Evolutionary conservation across 441 rosid species (phyloP), one percentile per base, ranked within the genome.

Genomic region (Bruguiera hainesii): DNA sequence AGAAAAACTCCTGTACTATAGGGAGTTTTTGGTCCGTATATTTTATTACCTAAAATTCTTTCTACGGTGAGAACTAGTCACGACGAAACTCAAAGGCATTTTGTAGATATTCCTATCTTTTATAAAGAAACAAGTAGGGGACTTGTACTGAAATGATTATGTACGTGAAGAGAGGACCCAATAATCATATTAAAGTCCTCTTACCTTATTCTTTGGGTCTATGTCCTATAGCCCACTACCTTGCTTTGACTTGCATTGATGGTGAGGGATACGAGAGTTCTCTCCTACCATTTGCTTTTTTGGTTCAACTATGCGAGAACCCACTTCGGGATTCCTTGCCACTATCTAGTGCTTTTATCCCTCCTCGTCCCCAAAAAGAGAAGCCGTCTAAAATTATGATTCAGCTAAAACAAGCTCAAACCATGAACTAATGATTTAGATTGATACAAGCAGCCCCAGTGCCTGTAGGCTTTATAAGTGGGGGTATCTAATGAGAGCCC

Each of bases 311-410:
- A 64, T 73, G 68, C 64, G 21, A 56, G 62, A 50, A 66, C 71
- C 83, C 81, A 72, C 79, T 75, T 68, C 5, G 60, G 71, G 81
- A 79, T 77, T 79, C 83, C 78, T 53, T 67, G 42, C 83, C 81
- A 79, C 75, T 73, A 68, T 26, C 49, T 57, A 31, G 4, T 42
- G 31, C 66, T 71, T 72, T 75, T 67, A 59, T 56, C 65, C 57
- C 39, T 49, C 19, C 68, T 33, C 50, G 59, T 71, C 68, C 64
- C 30, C 68, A 75, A 71, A 68, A 63, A 46, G 58, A 63, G 74
- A 65, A 55, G n/a, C 66, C 33, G 58, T 53, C 19, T 37, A 39
- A 58, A 42, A 25, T 39, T 29, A 33, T 30, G 48, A 60, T 25
- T 33, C 57, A 61, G 21, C 60, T 18, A 21, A 21, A 53, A 33